Conservation (phyloP, 352 stramenopile genomes). For the Phytophthora cactorum region DNA sequence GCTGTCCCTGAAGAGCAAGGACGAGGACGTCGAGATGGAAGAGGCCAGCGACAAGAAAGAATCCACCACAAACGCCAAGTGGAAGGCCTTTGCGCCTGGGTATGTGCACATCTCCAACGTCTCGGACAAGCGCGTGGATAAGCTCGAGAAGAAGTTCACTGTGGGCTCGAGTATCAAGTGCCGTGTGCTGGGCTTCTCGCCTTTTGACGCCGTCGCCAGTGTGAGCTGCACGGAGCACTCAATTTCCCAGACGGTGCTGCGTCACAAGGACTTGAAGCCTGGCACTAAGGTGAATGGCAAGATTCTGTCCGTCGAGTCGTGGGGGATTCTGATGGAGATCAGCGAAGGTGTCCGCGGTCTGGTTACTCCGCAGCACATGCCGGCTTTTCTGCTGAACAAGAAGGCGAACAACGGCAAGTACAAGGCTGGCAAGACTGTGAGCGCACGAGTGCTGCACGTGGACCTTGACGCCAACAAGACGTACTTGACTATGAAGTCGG, state of each 20-base stretch:
- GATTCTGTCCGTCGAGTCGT: conserved; percentile 83
- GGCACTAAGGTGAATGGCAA: conserved; percentile 80
- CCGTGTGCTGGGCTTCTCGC: conserved; percentile 86
- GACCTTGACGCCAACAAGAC: conserved; percentile 93
- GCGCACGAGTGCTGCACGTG: conserved; percentile 82
- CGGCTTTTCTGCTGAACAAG: conserved; percentile 73
- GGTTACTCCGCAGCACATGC: conserved; percentile 78
- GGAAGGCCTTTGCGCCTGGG: conserved; percentile 80
- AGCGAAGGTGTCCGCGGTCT: conserved; percentile 86
- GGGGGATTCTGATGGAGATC: conserved; percentile 87
- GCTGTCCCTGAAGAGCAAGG: conserved; percentile 69
- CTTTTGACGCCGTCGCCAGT: conserved; percentile 86
- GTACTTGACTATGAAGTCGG: conserved; percentile 91
- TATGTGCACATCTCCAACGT: conserved; percentile 92
- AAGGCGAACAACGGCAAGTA: conserved; percentile 75
- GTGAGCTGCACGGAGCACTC: conserved; percentile 84
- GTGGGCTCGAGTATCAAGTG: conserved; percentile 67
- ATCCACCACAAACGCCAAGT: conserved; percentile 55
- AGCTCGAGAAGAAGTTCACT: conserved; percentile 88
- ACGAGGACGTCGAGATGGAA: conserved; percentile 62
- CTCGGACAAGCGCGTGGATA: conserved; percentile 81
- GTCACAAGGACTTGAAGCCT: conserved; percentile 77
- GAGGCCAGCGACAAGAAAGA: conserved; percentile 37
- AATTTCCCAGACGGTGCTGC: conserved; percentile 78
- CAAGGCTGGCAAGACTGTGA: conserved; percentile 77